Conservation (phyloP, 768 basidiomycete species). For the Hericium erinaceus region DNA sequence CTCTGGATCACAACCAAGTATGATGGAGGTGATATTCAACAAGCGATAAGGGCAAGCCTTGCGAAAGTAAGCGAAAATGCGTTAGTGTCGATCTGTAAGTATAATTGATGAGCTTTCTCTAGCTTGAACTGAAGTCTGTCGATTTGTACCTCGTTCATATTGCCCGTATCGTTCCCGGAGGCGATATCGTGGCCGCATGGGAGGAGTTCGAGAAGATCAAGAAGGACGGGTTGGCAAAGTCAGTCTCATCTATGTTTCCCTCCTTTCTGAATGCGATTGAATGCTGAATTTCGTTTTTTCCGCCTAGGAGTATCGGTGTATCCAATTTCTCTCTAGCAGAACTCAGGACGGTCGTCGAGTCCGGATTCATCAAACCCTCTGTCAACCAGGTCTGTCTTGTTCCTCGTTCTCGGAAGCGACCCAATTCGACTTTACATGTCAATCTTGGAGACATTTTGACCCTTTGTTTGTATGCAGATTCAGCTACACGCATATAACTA, state of each 20-base stretch:
- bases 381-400: constrained; percentile 53
- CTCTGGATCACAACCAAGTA: constrained; percentile 42
- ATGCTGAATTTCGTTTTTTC: background rate
- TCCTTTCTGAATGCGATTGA: background rate
- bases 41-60: constrained; percentile 39
- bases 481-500: constrained; percentile 66
- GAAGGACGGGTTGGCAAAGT: constrained; percentile 32
- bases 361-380: constrained; percentile 47
- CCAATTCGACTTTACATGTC: background rate
- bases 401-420: background rate
- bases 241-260: background rate
- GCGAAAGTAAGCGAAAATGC: constrained; percentile 29
- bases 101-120: background rate
- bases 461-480: constrained; percentile 31
- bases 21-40: constrained; percentile 24
- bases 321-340: constrained; percentile 53
- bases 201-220: constrained; percentile 45
- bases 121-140: constrained; percentile 54
- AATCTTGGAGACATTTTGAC: background rate
- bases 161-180: constrained; percentile 24
- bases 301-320: constrained; percentile 58
- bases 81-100: background rate
- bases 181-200: constrained; percentile 38
- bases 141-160: constrained; percentile 67
- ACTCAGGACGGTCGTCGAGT: constrained; percentile 41